Evolutionary conservation across 345 rosid genomes (phyloP), one percentile per base, ranked within the genome.

Genomic region (Hirschfeldia incana): DNA sequence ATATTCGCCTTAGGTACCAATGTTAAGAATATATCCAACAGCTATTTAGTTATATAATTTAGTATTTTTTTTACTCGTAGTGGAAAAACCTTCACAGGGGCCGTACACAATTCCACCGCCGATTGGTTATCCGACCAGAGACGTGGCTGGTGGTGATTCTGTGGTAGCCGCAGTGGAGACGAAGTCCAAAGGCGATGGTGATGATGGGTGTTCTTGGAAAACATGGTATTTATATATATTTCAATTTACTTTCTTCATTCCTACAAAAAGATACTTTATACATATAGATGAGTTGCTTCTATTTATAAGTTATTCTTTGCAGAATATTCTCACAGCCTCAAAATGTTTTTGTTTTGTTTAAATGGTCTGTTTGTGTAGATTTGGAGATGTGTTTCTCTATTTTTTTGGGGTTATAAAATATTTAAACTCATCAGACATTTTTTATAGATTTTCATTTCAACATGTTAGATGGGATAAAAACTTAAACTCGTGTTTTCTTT

Each of bases 121-220:
- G 1, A 86, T 87, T 4, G 91, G 92, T 34, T 87, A 90, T 69
- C 94, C 92, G 8, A 84, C 85, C 0, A 84, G 75, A 36, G 88
- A 85, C 11, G 42, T 29, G 5, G 6, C 78, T 59, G 82, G 62
- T 3, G 7, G 53, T 30, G 79, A 67, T 57, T 81, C 70, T 16
- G 62, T 69, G 2, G 65, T 76, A 2, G 79, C 51, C 8, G 83
- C 85, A 0, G 69, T 88, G 27, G 86, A 87, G 65, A 89, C 93
- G n/a, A 85, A 80, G 69, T 83, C 89, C 68, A 88, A 80, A 67
- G 96, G 93, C 0, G 95, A 42, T 42, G 37, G 21, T 21, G 44
- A 39, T 39, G 46, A 39, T 39, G 46, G 46, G 46, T 39, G 46
- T 39, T 39, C 46, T 39, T 39, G 46, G 46, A 39, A 3, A 39